Evolutionary conservation across 306 rosid species (phyloP).

Genomic region (Glycine soja): DNA sequence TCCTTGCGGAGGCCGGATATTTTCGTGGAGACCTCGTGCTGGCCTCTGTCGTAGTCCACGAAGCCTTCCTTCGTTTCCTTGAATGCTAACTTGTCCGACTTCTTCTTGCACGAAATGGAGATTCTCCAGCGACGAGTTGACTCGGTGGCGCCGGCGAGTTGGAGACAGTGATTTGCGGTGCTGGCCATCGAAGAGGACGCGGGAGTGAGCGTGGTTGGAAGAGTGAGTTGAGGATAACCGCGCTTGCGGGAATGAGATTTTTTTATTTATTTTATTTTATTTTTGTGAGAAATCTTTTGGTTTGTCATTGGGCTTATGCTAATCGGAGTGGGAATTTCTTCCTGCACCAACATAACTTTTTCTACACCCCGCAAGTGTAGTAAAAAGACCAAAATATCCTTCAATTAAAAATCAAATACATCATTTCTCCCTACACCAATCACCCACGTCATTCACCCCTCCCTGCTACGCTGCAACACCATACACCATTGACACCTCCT

Average conservation of each 20-base stretch:
- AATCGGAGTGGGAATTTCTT: no score
- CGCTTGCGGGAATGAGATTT: constrained; percentile 12
- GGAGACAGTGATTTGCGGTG: constrained; percentile 44
- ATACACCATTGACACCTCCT: no score
- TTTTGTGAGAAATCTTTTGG: background rate
- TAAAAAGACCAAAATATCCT: no score
- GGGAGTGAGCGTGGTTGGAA: constrained; percentile 4
- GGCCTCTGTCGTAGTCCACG: constrained; percentile 86
- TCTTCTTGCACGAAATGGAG: constrained; percentile 47
- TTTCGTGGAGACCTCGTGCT: constrained; percentile 60
- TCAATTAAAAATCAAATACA: no score
- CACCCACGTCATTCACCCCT: no score
- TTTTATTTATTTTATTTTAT: background rate
- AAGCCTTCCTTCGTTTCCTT: constrained; percentile 71
- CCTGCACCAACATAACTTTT: no score
- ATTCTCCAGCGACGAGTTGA: constrained; percentile 34
- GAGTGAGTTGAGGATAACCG: constrained; percentile 39
- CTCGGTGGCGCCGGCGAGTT: constrained; percentile 37
- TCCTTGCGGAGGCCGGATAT: constrained; percentile 68
- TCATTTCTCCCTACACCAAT: no score
- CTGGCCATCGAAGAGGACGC: constrained; percentile 54
- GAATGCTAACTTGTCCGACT: constrained; percentile 56
- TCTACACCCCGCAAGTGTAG: no score
- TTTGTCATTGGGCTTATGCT: background rate
- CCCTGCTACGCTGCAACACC: no score